Base-by-base conservation (phyloP, 345 rosid genomes). In the Stellera chamaejasme region DNA sequence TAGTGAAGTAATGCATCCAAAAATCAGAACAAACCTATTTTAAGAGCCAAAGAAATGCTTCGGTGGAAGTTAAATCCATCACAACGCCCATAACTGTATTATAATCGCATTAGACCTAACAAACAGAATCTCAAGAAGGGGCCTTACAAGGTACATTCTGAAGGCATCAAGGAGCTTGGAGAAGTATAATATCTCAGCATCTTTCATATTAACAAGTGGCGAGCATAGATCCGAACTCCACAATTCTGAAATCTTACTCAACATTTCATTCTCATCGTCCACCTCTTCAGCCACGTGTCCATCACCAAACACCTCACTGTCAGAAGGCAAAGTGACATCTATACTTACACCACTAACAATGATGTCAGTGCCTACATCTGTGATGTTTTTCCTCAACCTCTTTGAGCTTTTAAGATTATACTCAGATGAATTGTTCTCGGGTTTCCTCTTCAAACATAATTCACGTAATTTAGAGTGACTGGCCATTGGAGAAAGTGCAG, bases 101-200 rank as follows among this genome's bases (percentile, higher is more conserved):
- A 8, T 32, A 32, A 32, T 1, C 39, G 9, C 39, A 32, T 32
- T 32, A 32, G 39, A 32, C 39, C 39, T 32, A 43, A 68, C 15
- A 52, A 43, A 36, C 36, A 45, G 45, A 54, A 15, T 62, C 47
- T 23, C 59, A 55, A 48, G 59, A 51, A 32, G 16, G 45, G 48
- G 66, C 73, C 80, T 61, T 79, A 92, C 97, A 63, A 79, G 72
- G 75, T 84, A 92, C 13, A 86, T 63, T 57, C 60, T 84, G 58
- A 93, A 79, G 52, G 86, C 77, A 55, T 89, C 94, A 51, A 89
- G 74, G 59, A 93, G 81, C 82, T 79, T 93, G 54, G 89, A 73
- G 61, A 67, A 75, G 65, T 82, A 79, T 67, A 60, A 74, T 57
- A 77, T 65, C 53, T 82, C 89, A 39, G 77, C 89, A 73, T 93